phyloP scores from a whole-genome alignment of 805 yeast genomes.

The Hanseniaspora osmophila region DNA sequence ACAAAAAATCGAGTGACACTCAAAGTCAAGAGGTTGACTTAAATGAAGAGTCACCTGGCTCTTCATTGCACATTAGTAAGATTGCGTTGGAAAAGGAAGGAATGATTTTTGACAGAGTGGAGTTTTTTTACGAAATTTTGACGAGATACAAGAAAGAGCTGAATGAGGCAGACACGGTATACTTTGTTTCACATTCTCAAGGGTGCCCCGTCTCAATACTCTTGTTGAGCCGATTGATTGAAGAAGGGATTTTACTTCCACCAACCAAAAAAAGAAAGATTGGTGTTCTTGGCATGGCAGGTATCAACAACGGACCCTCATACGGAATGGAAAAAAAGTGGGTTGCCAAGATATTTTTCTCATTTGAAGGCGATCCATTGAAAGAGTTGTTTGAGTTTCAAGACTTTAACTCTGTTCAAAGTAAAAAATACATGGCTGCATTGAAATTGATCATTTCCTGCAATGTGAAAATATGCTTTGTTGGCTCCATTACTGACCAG shows the following conservation, averaged over 20 bases:
- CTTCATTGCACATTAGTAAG: constrained; percentile 46
- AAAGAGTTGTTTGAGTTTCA: constrained; percentile 81
- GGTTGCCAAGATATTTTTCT: constrained; percentile 75
- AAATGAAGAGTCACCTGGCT: no score
- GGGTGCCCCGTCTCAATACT: constrained; percentile 87
- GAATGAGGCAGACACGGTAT: constrained; percentile 68
- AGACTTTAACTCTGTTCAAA: constrained; percentile 55
- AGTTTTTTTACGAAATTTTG: constrained; percentile 59
- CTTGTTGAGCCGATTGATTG: constrained; percentile 58
- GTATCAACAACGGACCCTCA: constrained; percentile 86
- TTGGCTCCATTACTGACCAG: constrained; percentile 89
- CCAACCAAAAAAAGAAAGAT: constrained; percentile 29
- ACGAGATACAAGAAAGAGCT: constrained; percentile 44
- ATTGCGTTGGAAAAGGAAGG: constrained; percentile 93
- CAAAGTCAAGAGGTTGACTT: no score
- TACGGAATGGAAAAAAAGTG: constrained; percentile 70
- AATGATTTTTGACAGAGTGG: constrained; percentile 72
- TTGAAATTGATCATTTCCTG: constrained; percentile 48
- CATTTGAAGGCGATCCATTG: constrained; percentile 79
- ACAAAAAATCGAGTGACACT: no score
- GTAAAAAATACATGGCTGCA: constrained; percentile 55
- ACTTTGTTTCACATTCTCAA: constrained; percentile 88
- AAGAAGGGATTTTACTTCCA: constrained; percentile 30
- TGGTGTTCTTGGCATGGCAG: constrained; percentile 87
- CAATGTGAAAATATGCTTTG: constrained; percentile 65